Evolutionary conservation across 2,329 filamentous ascomycete species (phyloP), one percentile per base, ranked within the genome.

Genomic region (Iodosphaeria phyllophila): DNA sequence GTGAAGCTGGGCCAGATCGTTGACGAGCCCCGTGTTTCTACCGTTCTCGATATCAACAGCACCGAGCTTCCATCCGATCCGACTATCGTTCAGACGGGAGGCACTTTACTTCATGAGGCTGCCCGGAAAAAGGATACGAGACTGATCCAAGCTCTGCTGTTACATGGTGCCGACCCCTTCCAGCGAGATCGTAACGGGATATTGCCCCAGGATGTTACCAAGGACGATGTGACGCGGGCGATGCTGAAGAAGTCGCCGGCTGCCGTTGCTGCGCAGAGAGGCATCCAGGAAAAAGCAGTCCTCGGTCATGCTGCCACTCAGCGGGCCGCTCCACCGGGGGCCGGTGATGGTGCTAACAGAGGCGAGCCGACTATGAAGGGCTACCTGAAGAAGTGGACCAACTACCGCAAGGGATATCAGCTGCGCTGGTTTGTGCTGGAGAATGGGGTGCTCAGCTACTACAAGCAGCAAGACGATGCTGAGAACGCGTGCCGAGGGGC

Each of bases 311-410:
- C 56, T 12, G 60, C 64, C 6, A 63, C 64, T 0, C 64, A 74
- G 45, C 40, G 33, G 32, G 60, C 60, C 5, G 51, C 56, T 3
- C 52, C 58, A 9, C 56, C 66, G 14, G 50, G 54, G 2, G 58
- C 71, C 10, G 57, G 62, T 7, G 65, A 77, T 35, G 56, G 66
- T 12, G 47, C 72, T 30, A 77, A 76, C 14, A 75, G 77, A 10
- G 83, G 86, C 36, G 89, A 98, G 43, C 77, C 79, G 11, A 86
- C 95, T 51, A 95, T 98, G 79, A 93, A 92, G 54, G 89, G 89
- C 5, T 98, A 95, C 47, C 59, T 98, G 28, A 95, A 93, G 54
- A 98, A 98, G 49, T 98, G 89, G 89, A 98, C 89, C 23, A 98
- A 98, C 47, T 98, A 98, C 47, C 84, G 86, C 13, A 84, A 79